Conservation (phyloP, 495 filamentous ascomycete genomes). For the Geopyxis carbonaria region DNA sequence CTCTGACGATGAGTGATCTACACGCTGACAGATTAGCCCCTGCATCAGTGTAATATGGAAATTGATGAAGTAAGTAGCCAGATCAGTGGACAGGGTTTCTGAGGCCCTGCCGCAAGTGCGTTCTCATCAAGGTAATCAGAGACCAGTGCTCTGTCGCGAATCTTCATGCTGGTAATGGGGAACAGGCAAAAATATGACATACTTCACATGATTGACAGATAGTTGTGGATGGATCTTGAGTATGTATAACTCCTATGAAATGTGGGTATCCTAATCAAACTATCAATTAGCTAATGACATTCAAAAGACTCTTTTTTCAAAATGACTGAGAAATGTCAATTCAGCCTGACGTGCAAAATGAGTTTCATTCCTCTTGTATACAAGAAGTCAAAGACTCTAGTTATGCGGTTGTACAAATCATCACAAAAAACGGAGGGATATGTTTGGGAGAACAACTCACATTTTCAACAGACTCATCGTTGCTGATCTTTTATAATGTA, state of each 20-base stretch:
- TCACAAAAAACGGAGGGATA: constrained; percentile 36
- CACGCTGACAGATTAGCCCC: not conserved
- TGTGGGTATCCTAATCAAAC: no score
- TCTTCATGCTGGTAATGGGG: no score
- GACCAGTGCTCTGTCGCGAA: constrained; percentile 99
- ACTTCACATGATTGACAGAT: no score
- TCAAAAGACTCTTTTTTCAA: not conserved
- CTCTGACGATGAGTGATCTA: no score
- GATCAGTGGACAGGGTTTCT: constrained; percentile 99
- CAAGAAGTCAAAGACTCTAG: constrained; percentile 99
- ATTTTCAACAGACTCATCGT: no score
- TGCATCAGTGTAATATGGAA: no score
- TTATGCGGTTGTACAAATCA: constrained; percentile 84
- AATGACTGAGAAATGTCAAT: constrained; percentile 15
- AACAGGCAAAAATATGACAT: no score
- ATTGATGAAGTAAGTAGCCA: constrained; percentile 21
- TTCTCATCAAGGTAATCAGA: constrained; percentile 79
- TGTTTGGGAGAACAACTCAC: no score
- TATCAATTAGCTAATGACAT: no score
- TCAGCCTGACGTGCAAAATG: constrained; percentile 99
- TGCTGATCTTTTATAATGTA: no score
- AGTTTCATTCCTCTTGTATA: constrained; percentile 86
- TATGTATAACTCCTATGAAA: no score
- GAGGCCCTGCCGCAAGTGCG: constrained; percentile 96
- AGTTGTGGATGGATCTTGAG: no score